Percentiles rank a stretch among this genome's conserved stretches.
These are phyloP conservation scores for Pseudogymnoascus sp. DNA, from an alignment of 2,329 filamentous ascomycete species.

Conservation along the genomic window DNA sequence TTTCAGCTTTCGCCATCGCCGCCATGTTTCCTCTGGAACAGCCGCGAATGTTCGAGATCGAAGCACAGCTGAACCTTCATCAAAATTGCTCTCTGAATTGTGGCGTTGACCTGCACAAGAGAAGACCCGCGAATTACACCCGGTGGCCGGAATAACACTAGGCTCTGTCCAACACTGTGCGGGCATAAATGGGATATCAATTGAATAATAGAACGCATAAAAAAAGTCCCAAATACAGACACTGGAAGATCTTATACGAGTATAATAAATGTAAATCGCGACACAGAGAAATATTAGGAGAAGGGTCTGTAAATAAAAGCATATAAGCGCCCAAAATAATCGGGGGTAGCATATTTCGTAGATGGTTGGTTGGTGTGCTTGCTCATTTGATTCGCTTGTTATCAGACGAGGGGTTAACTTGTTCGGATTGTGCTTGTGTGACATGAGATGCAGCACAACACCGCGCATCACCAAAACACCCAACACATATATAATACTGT, in stretches of 20 bases:
- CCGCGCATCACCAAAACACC: neutral
- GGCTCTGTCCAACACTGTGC: neutral
- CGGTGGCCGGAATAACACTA: neutral
- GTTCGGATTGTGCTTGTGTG: neutral
- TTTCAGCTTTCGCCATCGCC: neutral
- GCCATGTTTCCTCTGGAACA: neutral
- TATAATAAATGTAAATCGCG: neutral
- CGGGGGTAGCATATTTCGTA: neutral
- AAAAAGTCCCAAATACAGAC: neutral
- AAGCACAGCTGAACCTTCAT: neutral
- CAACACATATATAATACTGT: neutral
- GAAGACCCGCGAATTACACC: neutral
- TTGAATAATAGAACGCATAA: neutral
- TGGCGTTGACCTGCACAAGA: neutral
- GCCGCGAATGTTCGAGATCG: neutral
- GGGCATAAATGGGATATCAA: neutral
- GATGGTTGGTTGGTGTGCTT: neutral
- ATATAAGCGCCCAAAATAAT: slow-evolving; percentile 2
- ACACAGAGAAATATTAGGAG: neutral
- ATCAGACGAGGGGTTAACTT: slow-evolving; percentile 4
- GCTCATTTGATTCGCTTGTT: slow-evolving; percentile 4
- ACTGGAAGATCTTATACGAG: neutral
- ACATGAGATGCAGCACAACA: neutral
- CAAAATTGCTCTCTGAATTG: neutral
- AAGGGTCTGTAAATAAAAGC: neutral